These are phyloP conservation scores for Saraca asoca DNA, from an alignment of 331 rosid species.

Conservation along the genomic window DNA sequence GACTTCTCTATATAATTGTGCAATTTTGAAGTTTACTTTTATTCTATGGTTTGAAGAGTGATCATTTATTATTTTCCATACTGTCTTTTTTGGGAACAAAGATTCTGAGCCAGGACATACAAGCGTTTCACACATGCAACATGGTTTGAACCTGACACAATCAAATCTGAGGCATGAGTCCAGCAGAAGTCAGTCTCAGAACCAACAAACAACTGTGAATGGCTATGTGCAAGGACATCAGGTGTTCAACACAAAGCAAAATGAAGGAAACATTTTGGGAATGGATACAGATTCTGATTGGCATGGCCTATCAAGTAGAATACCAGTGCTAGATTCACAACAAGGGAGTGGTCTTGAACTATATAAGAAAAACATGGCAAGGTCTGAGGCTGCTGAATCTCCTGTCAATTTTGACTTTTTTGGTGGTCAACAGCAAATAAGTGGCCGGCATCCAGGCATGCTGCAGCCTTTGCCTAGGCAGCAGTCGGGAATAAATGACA, in stretches of 20 bases:
- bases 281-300: conserved; percentile 75
- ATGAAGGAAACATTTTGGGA: conserved; percentile 84
- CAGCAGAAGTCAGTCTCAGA: conserved; percentile 64
- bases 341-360: conserved; percentile 75
- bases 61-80: conserved; percentile 25
- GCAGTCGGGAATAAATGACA: conserved; percentile 72
- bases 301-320: conserved; percentile 68
- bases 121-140: conserved; percentile 60
- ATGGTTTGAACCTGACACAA: conserved; percentile 77
- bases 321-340: conserved; percentile 65
- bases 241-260: conserved; percentile 73
- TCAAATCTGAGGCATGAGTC: conserved; percentile 78
- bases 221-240: conserved; percentile 87
- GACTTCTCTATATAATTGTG: not conserved
- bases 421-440: conserved; percentile 86
- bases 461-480: conserved; percentile 84
- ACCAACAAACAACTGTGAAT: conserved; percentile 71
- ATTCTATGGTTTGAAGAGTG: conserved; percentile 29
- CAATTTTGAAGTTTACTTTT: conserved; percentile 12
- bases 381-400: conserved; percentile 80
- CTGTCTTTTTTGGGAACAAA: conserved; percentile 33
- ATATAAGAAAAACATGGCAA: conserved; percentile 57
- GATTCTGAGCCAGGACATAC: conserved; percentile 75
- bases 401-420: conserved; percentile 90
- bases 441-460: conserved; percentile 65